Evolutionary conservation across 495 filamentous ascomycete species (phyloP), one percentile per base, ranked within the genome.

Genomic region (Aspergillus campestris): DNA sequence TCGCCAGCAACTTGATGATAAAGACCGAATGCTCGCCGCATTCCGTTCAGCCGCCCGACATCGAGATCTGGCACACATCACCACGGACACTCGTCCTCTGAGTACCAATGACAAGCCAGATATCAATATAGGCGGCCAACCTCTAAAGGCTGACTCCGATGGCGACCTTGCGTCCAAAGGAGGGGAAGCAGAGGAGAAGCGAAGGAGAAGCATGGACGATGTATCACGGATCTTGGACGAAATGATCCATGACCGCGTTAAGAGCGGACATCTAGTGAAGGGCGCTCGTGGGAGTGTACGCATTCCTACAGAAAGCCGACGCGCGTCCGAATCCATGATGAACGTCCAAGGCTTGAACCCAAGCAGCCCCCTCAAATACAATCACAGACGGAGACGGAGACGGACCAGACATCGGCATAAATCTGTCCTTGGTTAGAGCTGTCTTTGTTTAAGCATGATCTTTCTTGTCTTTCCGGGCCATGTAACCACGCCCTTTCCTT

Each of bases 11-110:
- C 75, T 98, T 2, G 92, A 97, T 53, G 94, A 98, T 66, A 96
- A 97, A 57, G 90, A 95, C 57, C 79, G 82, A 11, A 98, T 97
- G 94, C 72, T 97, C 27, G 69, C 81, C 11, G 92, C 92, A 0
- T 73, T 97, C 36, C 81, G 89, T n/a, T 90, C 75, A 40, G 88
- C 90, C 7, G 81, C 89, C 12, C 75, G 89, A 31, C 92, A 94
- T 48, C 77, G 92, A 28, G 92, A 97, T 38, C 74, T 83, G 13
- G 89, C 91, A n/a, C 87, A 83, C 34, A 51, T 73, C n/a, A 65
- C 70, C 5, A 57, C 62, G 15, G 72, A 78, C 34, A 51, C 65
- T 6, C 58, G 55, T 38, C 60, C 57, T 6, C 55, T 61, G 27
- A 68, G 67, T 7, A 41, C 55, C 32, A 59, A 61, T 42, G 51